phyloP scores from a whole-genome alignment of 192 early-diverging fungal genomes.

The Backusella macrospora region DNA sequence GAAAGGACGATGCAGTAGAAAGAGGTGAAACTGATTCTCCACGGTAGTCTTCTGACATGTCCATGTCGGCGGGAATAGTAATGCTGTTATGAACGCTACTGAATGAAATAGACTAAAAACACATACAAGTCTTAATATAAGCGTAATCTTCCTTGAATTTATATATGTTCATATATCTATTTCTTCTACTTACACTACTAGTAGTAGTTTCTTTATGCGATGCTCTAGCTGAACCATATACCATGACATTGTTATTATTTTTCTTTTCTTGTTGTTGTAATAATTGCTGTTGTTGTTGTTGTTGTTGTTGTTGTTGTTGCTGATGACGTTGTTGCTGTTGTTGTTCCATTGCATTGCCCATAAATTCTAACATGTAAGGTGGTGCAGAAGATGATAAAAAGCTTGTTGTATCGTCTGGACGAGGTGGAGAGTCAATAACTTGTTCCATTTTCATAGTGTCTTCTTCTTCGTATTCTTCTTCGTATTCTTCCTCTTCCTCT shows the following conservation, averaged over 20 bases:
- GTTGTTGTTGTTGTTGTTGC: background rate
- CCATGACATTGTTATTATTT: conserved; percentile 23
- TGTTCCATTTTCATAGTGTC: background rate
- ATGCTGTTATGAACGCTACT: conserved; percentile 18
- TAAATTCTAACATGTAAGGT: conserved; percentile 29
- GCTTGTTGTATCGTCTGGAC: conserved; percentile 37
- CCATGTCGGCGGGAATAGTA: conserved; percentile 24
- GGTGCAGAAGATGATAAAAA: conserved; percentile 44
- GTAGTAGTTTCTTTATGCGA: background rate
- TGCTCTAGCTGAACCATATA: conserved; percentile 31
- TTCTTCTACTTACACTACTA: background rate
- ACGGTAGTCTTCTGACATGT: conserved; percentile 17
- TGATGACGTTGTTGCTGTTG: background rate
- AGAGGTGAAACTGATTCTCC: conserved; percentile 12
- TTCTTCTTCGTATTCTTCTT: background rate
- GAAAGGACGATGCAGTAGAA: conserved; percentile 19
- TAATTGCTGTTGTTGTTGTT: conserved; percentile 11
- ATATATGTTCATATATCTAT: background rate
- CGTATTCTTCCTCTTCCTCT: background rate
- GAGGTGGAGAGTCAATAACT: conserved; percentile 22
- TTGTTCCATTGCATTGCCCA: conserved; percentile 6
- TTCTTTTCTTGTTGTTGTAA: background rate
- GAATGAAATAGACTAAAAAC: background rate
- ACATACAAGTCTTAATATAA: background rate
- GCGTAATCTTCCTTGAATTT: background rate